Base-by-base conservation (phyloP, 805 yeast species). In the Tetrapisispora phaffii region DNA sequence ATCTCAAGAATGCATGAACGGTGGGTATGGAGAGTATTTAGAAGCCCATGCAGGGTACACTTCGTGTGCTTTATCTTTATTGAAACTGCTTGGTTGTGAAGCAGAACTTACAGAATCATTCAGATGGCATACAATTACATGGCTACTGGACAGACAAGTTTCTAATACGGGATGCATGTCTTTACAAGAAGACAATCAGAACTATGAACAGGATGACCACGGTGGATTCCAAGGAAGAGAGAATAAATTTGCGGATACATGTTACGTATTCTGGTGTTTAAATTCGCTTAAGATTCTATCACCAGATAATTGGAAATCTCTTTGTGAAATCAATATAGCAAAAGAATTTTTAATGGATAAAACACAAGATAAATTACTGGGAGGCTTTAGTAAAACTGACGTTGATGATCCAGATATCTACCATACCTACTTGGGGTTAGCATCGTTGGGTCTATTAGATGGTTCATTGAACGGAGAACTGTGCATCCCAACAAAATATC, bases 11-110 rank as follows among this genome's bases (percentile, higher is more conserved):
- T 65, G 70, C 28, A 72, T 63, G 52, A 79, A 75, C 54, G 97
- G 97, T 1, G 97, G 96, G 0, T 63, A 85, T 39, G 83, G 89
- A 5, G 61, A 66, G 4, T 56, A 58, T 33, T 64, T 69, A 13
- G 98, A 90, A 60, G 70, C 88, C 2, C 97, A 90, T 64, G 80
- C 87, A 7, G 98, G 97, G 0, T 71, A 84, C 47, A 83, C 95
- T 0, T 90, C 78, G 56, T 89, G 97, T 65, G 96, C 85, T 0
- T 54, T 89, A 21, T 82, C 83, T 0, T 62, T 84, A 1, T 67
- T 87, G 46, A 56, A 60, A 29, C 52, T 85, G 35, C 53, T 72
- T 5, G 67, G 57, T 4, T 47, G 50, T 12, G 28, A 69, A 8
- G 58, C 57, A 17, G n/a, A 37, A n/a, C 32, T 56, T 7, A 45